A percentile compares a stretch with the other conserved stretches of the same genome.
Evolutionary conservation across 306 rosid species (phyloP).

Genomic region (Vigna unguiculata): DNA sequence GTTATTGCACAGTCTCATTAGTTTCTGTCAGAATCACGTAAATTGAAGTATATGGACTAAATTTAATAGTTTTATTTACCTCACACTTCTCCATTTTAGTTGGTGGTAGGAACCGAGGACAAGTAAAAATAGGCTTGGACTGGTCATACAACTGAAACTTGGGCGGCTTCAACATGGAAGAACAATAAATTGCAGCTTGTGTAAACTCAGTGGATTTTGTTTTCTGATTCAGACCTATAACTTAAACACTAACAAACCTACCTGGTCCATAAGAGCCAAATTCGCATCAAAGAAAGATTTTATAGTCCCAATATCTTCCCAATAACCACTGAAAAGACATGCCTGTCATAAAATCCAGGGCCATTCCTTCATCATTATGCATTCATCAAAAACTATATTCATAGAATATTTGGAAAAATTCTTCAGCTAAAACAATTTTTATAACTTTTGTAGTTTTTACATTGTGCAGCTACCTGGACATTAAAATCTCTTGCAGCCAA

Average conservation of each 20-base stretch:
- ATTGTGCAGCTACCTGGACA: constrained; percentile 51
- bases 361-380: constrained; percentile 33
- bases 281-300: constrained; percentile 66
- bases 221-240: constrained; percentile 30
- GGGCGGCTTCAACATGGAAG: constrained; percentile 52
- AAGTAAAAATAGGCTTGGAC: constrained; percentile 54
- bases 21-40: constrained; percentile 39
- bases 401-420: constrained; percentile 1
- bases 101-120: constrained; percentile 61
- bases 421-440: constrained; percentile 14
- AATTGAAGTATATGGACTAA: constrained; percentile 22
- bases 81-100: constrained; percentile 56
- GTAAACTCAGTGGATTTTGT: constrained; percentile 12
- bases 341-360: constrained; percentile 52
- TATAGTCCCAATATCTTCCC: constrained; percentile 69
- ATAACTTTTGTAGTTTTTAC: background rate
- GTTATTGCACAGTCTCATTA: constrained; percentile 48
- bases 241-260: constrained; percentile 42
- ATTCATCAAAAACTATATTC: constrained; percentile 34
- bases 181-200: constrained; percentile 38
- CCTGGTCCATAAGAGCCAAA: constrained; percentile 61
- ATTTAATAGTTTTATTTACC: constrained; percentile 47
- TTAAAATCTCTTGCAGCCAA: constrained; percentile 59
- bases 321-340: constrained; percentile 59
- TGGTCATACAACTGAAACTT: constrained; percentile 65